Evolutionary conservation across 495 filamentous ascomycete species (phyloP), one percentile per base, ranked within the genome.

Genomic region (Xylaria bambusicola): DNA sequence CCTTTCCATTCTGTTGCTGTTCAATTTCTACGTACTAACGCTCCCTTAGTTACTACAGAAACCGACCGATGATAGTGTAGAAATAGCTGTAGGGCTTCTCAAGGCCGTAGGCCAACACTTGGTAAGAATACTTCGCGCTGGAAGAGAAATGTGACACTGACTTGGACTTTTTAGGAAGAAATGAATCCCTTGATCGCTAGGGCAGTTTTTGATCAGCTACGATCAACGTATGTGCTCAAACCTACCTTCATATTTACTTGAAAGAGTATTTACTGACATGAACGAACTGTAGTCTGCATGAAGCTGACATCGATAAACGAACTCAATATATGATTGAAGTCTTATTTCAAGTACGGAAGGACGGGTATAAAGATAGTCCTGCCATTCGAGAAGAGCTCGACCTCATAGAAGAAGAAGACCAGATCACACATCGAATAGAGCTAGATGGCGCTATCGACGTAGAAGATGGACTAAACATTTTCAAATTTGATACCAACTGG

Each of bases 301-400:
- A 98, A 70, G 90, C 91, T 35, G 91, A 92, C 67, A 93, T 98
- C 66, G 94, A 99, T 67, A 96, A 96, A 75, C 81, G 94, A 57
- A 90, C 93, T 29, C 94, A 98, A 75, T 98, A 97, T 72, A 96
- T 96, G 92, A 95, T 99, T 60, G 94, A 99, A 70, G 93, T 97
- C 8, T 77, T 99, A 54, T 98, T 99, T 73, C 92, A 98, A 73
- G 87, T 97, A 31, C 86, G 94, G 52, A 98, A 97, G 73, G 94
- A 98, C 71, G 87, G 88, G 49, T 99, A 93, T 77, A 97, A 97
- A 76, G 91, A 98, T 66, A 91, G 97, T 61, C 91, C 85, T 6
- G 86, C 91, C 1, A 82, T 99, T 66, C 91, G 86, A 66, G 91
- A 97, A 66, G 95, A 98, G 67, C 79, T 99, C 31, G 94, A 99